Conservation (phyloP, 257 asterid genomes). For the Solanum bulbocastanum region DNA sequence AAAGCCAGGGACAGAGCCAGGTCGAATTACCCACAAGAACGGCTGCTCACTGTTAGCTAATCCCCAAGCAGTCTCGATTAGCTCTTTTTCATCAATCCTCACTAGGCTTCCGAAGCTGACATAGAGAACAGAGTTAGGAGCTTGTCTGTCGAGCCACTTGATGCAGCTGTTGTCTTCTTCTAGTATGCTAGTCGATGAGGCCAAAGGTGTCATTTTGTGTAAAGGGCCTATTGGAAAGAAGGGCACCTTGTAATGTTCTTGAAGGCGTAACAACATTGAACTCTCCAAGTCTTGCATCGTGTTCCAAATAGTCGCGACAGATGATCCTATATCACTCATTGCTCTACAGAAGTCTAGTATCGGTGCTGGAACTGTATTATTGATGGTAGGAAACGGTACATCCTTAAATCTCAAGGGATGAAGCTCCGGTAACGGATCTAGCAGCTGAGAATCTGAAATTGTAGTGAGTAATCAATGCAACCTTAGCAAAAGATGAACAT, state of each 20-base stretch:
- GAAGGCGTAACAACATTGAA: constrained; percentile 10
- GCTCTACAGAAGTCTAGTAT: constrained; percentile 5
- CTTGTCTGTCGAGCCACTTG: constrained; percentile 31
- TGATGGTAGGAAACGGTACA: constrained; percentile 2
- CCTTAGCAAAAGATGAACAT: background rate
- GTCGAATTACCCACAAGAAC: constrained; percentile 38
- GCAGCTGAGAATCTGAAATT: constrained; percentile 20
- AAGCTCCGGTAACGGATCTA: constrained; percentile 16
- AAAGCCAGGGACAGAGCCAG: background rate
- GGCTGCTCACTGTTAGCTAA: constrained; percentile 29
- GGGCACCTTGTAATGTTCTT: constrained; percentile 24
- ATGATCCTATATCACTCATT: constrained; percentile 16
- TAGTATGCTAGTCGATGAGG: constrained; percentile 18
- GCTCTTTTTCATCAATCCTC: constrained; percentile 3
- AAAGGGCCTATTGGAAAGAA: constrained; percentile 51
- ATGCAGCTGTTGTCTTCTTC: constrained; percentile 21
- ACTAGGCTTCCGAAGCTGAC: constrained; percentile 37
- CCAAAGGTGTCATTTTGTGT: constrained; percentile 25
- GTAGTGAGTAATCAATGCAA: background rate
- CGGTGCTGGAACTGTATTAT: background rate
- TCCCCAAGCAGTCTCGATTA: constrained; percentile 29
- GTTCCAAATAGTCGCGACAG: constrained; percentile 42
- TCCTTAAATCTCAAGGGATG: constrained; percentile 22
- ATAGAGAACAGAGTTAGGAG: constrained; percentile 27
- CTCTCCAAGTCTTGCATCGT: constrained; percentile 13